Percentiles rank a stretch among this genome's conserved stretches.
Conservation (phyloP, 495 filamentous ascomycete species). For the Penicillium cosmopolitanum region DNA sequence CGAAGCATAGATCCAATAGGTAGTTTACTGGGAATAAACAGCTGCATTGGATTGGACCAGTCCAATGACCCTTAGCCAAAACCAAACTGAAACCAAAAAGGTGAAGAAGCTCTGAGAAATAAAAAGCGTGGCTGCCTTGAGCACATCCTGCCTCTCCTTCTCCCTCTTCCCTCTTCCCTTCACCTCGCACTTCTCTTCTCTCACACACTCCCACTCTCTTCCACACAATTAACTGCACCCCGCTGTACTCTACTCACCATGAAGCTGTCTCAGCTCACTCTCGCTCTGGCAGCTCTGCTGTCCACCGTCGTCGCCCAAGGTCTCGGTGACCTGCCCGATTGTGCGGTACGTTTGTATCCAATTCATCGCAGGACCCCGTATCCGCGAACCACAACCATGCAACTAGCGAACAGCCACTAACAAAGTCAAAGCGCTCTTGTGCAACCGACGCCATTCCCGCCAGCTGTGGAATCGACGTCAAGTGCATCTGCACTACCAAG, state of each 20-base stretch:
- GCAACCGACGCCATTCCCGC: constrained; percentile 49
- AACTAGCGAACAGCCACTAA: constrained; percentile 2
- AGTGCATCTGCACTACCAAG: constrained; percentile 68
- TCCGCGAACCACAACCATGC: background rate
- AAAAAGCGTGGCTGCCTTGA: too few relatives aligned
- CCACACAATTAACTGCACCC: background rate
- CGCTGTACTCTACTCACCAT: constrained; percentile 25
- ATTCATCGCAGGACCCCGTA: too few relatives aligned
- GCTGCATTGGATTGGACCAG: too few relatives aligned
- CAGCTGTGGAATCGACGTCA: constrained; percentile 60
- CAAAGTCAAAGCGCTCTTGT: constrained; percentile 49
- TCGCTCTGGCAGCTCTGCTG: constrained; percentile 37
- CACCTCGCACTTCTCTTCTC: background rate
- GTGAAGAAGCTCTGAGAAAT: too few relatives aligned
- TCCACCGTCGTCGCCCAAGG: constrained; percentile 44
- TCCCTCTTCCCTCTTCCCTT: too few relatives aligned
- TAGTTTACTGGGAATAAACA: too few relatives aligned
- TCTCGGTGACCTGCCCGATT: constrained; percentile 50
- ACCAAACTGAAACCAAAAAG: too few relatives aligned
- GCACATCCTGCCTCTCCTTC: too few relatives aligned
- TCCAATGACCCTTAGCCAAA: too few relatives aligned
- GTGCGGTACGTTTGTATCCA: constrained; percentile 40
- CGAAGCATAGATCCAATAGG: too few relatives aligned
- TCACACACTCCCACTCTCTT: background rate
- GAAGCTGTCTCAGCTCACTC: constrained; percentile 38